These are phyloP conservation scores for Trametes sanguinea DNA, from an alignment of 768 basidiomycete species.

Conservation along the genomic window DNA sequence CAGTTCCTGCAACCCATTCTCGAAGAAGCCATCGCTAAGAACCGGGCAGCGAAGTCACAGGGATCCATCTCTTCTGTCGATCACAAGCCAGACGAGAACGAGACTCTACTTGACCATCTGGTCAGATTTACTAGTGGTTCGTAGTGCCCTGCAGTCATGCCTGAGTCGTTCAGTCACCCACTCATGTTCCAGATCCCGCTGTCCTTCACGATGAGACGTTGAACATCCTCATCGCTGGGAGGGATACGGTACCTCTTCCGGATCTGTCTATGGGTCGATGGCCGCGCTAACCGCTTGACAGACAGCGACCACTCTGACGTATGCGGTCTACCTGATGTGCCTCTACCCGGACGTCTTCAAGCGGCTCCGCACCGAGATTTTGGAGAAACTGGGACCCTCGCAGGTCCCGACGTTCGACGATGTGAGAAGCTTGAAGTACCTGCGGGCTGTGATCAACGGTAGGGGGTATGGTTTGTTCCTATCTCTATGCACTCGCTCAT, in stretches of 20 bases:
- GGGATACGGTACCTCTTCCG: constrained; percentile 33
- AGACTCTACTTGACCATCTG: constrained; percentile 45
- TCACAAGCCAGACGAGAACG: constrained; percentile 29
- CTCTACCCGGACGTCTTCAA: constrained; percentile 34
- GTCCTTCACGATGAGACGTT: constrained; percentile 37
- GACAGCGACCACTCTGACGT: constrained; percentile 38
- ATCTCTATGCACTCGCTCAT: background rate
- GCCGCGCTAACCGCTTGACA: background rate
- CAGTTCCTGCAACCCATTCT: constrained; percentile 43
- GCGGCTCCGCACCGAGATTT: constrained; percentile 38
- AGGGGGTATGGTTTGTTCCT: background rate
- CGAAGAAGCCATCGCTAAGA: constrained; percentile 29
- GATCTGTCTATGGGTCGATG: no score
- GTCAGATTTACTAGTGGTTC: constrained; percentile 41
- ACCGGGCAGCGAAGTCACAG: constrained; percentile 5
- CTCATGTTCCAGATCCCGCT: constrained; percentile 26
- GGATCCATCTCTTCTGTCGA: background rate
- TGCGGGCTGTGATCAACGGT: constrained; percentile 41
- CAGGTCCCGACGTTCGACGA: constrained; percentile 36
- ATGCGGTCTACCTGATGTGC: constrained; percentile 36
- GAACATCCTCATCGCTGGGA: constrained; percentile 39
- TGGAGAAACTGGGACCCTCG: constrained; percentile 32
- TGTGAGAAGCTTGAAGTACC: constrained; percentile 37
- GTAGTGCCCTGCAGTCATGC: background rate
- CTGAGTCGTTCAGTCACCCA: background rate